Base-by-base conservation (phyloP, 2,329 filamentous ascomycete genomes). In the Paraphaeosphaeria minitans region DNA sequence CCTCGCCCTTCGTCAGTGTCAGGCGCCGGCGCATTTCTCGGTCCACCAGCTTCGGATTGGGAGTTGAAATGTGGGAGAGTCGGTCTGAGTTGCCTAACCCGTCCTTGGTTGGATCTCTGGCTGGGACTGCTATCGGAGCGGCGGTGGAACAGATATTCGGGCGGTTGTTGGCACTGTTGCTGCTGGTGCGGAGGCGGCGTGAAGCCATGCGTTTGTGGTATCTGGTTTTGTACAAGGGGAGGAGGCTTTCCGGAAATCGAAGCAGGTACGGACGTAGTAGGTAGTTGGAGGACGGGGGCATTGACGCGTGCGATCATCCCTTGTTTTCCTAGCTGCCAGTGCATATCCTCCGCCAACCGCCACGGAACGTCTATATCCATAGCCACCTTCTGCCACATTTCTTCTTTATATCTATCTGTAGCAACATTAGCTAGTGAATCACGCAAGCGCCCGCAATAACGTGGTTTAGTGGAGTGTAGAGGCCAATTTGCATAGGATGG, bases 351-450 rank as follows among this genome's bases (percentile, higher is more conserved):
- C 49, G 92, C 94, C 19, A 94, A 93, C 71, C 95, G 86, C 94
- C 94, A 98, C 39, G 94, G 95, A 57, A 97, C 89, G 31, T 88
- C 89, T 89, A 99, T 94, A 78, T 98, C 94, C 75, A 94, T 92
- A 43, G 93, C 93, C 22, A 98, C 91, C 72, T 94, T 95, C 60
- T 91, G 88, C 94, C 94, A 99, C 92, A 98, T 98, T 74, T 98
- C 92, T 63, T 91, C 87, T 78, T 97, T 97, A 82, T 97, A 97
- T 77, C 94, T 98, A 74, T n/a, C n/a, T n/a, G n/a, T 33, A 50
- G 24, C 43, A 46, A 47, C 27, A 64, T 76, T 58, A 76, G 74
- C 63, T 43, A 45, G 56, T 41, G 29, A 41, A 55, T 29, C 31
- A 22, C 39, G 8, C 21, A 21, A 6, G 27, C 37, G 37, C 45